Base-by-base conservation (phyloP, 1,284 basidiomycete genomes). In the Sutorius eximius region DNA sequence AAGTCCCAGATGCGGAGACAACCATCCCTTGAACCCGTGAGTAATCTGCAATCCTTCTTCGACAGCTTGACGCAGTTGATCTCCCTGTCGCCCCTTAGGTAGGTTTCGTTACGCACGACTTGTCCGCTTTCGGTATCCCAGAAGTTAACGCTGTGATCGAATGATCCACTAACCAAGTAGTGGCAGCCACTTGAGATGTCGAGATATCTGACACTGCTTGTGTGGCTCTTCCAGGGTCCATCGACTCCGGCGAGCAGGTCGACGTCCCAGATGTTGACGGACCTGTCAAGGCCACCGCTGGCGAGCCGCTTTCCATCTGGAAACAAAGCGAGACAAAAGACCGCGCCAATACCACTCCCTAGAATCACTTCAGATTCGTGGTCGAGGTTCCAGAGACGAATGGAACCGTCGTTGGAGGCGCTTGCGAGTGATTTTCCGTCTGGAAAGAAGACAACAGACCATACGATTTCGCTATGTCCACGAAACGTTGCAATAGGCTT, bases 11-110 rank as follows among this genome's bases (percentile, higher is more conserved):
- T 55, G 43, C 62, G 66, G 42, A 66, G 65, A 55, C 62, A 61
- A 18, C 65, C 66, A 38, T 70, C 64, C 53, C 53, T 49, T 58
- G 65, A 70, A 41, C 68, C 66, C 37, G 68, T 66, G 55, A 66
- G 64, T 57, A 66, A 58, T 40, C 30, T 70, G 49, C 55, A 34
- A 51, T 53, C 55, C 57, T 50, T 60, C 49, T 40, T 56, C n/a
- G 65, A 69, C 48, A 70, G 58, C 40, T 67, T 67, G 64, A 61
- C 62, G 52, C 66, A 70, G 56, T 63, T 70, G 60, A 66, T 70
- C 60, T 56, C 7, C 51, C 52, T 40, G 37, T 70, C 66, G 15
- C 60, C 68, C 15, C 45, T 61, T 32, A 70, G 60, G 54, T 38
- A 53, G 34, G 52, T 43, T 51, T 70, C 55, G 49, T 69, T 55